Evolutionary conservation across 768 basidiomycete species (phyloP).

Genomic region (Leccinum uliginosum): DNA sequence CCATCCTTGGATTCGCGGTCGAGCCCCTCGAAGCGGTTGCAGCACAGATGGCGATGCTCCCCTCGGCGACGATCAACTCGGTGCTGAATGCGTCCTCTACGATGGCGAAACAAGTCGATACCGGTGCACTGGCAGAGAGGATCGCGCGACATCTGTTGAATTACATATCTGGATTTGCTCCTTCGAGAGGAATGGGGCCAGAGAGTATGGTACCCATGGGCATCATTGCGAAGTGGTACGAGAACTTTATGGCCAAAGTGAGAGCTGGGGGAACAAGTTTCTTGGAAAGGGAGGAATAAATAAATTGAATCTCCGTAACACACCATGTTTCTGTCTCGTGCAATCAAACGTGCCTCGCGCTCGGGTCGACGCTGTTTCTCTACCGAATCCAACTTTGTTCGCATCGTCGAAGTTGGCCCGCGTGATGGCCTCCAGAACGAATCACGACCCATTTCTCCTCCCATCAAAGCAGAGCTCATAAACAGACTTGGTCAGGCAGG

Average conservation of each 20-base stretch:
- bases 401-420: slow-evolving; percentile 86
- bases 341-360: not conserved
- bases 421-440: slow-evolving; percentile 93
- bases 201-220: slow-evolving; percentile 59
- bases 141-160: slow-evolving; percentile 69
- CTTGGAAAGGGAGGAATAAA: slow-evolving; percentile 41
- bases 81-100: slow-evolving; percentile 14
- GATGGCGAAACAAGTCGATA: slow-evolving; percentile 9
- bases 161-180: slow-evolving; percentile 63
- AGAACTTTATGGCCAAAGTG: slow-evolving; percentile 57
- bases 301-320: not conserved
- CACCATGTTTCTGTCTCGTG: slow-evolving; percentile 11
- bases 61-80: slow-evolving; percentile 27
- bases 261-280: slow-evolving; percentile 56
- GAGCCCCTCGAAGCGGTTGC: slow-evolving; percentile 67
- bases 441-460: slow-evolving; percentile 62
- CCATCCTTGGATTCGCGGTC: slow-evolving; percentile 74
- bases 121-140: slow-evolving; percentile 20
- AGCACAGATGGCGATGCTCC: slow-evolving; percentile 49
- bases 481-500: slow-evolving; percentile 69
- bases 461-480: slow-evolving; percentile 76
- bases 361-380: slow-evolving; percentile 1
- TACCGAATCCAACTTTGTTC: slow-evolving; percentile 22
- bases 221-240: slow-evolving; percentile 67
- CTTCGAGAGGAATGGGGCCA: slow-evolving; percentile 40